Base-by-base conservation (phyloP, 129 eudicot genomes). In the Kitagawia praeruptora region DNA sequence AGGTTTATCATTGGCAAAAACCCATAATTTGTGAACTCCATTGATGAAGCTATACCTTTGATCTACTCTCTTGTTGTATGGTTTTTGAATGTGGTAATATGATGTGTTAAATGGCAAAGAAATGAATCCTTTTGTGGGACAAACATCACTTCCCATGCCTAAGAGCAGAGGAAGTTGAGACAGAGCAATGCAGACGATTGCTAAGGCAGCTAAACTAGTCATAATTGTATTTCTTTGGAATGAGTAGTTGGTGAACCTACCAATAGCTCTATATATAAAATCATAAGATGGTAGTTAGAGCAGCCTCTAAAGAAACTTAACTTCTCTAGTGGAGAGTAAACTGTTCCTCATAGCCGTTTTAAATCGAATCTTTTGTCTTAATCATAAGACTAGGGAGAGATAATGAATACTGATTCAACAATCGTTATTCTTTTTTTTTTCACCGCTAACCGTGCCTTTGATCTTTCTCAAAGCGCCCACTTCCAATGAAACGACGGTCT, bases 1-100 rank as follows among this genome's bases (percentile, higher is more conserved):
- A 58, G 80, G 80, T 41, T 77, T 77, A 40, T 77, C 80, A 3
- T 54, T 41, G 25, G 80, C 80, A 12, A 19, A 77, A 58, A 77
- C 80, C 73, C 80, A 77, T 5, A 38, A 25, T 41, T 15, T 77
- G 74, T 58, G 80, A 2, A 77, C 49, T 56, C 80, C 80, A 13
- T 77, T n/a, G 13, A 21, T 58, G 73, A 77, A 77, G 25, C 54
- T 40, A 54, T 58, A 77, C 4, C 80, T 53, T 8, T 77, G 53
- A 38, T 77, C 14, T n/a, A 21, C 73, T 54, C 12, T 41, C n/a
- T 31, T 41, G 67, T 77, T 10, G 73, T 77, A 77, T 39, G 80
- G 80, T 46, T 77, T 77, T 3, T 77, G 80, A 77, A 77, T 77
- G 80, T 77, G 80, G 40, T 77, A 77, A 25, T 15, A 58, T 14